These are phyloP conservation scores for Pseudoturritis turrita DNA, from an alignment of 345 rosid species.

Conservation along the genomic window DNA sequence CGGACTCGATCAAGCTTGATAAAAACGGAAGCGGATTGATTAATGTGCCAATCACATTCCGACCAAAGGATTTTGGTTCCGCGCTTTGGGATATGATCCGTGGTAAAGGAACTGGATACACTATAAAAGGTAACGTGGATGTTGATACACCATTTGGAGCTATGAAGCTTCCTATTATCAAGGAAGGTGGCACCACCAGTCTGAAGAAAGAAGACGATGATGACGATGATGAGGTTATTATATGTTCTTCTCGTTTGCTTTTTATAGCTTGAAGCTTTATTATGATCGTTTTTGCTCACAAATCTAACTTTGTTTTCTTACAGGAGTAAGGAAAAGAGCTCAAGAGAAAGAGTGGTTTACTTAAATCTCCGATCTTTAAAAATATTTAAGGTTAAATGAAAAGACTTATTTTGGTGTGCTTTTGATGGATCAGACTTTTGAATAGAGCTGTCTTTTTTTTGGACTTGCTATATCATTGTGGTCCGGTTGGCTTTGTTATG, in stretches of 20 bases:
- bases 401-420: constrained; percentile 24
- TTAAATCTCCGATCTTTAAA: background rate
- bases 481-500: constrained; percentile 1
- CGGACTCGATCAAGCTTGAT: constrained; percentile 52
- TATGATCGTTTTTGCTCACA: background rate
- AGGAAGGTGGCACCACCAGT: constrained; percentile 88
- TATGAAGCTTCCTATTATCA: constrained; percentile 89
- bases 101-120: constrained; percentile 89
- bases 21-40: constrained; percentile 63
- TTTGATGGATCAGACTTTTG: constrained; percentile 20
- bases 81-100: constrained; percentile 99
- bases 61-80: constrained; percentile 96
- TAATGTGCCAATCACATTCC: constrained; percentile 78
- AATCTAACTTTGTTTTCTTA: background rate
- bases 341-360: background rate
- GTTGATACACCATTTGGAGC: constrained; percentile 93
- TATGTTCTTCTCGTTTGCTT: background rate
- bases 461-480: constrained; percentile 7
- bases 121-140: constrained; percentile 75
- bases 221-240: constrained; percentile 59
- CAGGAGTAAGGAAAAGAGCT: constrained; percentile 18
- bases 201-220: constrained; percentile 81
- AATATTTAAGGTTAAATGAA: background rate
- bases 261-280: background rate
- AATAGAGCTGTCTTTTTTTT: background rate